These are phyloP conservation scores for Hyaloscypha finlandica DNA, from an alignment of 495 filamentous ascomycete genomes.

Conservation along the genomic window DNA sequence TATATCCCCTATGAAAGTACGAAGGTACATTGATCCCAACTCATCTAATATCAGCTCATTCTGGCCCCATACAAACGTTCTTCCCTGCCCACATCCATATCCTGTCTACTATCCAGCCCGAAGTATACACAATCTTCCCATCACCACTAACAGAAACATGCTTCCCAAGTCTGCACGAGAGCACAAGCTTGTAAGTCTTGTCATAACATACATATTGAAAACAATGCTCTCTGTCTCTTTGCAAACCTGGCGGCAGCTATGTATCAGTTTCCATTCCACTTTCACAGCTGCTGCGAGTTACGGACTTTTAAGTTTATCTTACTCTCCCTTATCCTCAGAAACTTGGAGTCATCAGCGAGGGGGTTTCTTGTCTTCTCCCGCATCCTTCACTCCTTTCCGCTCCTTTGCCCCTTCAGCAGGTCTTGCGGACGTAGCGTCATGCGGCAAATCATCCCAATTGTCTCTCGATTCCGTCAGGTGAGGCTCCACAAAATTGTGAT, in stretches of 20 bases:
- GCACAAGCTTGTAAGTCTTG: conserved; percentile 16
- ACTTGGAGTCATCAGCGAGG: neutral
- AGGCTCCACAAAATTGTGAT: conserved; percentile 23
- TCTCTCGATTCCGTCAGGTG: conserved; percentile 3
- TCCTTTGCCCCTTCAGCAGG: neutral
- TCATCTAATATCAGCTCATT: conserved; percentile 5
- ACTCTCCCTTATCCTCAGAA: neutral
- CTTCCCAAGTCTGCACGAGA: conserved; percentile 12
- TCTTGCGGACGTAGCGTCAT: conserved; percentile 7
- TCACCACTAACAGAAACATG: conserved; percentile 5
- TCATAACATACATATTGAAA: conserved; percentile 22
- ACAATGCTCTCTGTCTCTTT: conserved; percentile 10
- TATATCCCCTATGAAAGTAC: no score
- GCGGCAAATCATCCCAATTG: conserved; percentile 25
- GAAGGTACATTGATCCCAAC: neutral
- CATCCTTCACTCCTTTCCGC: neutral
- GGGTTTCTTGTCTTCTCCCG: neutral
- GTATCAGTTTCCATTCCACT: conserved; percentile 8
- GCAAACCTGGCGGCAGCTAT: conserved; percentile 17
- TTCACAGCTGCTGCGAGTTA: conserved; percentile 3
- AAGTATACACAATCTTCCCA: conserved; percentile 6
- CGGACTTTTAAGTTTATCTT: neutral
- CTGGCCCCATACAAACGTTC: conserved; percentile 11
- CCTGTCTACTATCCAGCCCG: conserved; percentile 21
- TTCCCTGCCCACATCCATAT: conserved; percentile 15